These are phyloP conservation scores for Spinellus fusiger DNA, from an alignment of 192 early-diverging fungal genomes.

Conservation along the genomic window DNA sequence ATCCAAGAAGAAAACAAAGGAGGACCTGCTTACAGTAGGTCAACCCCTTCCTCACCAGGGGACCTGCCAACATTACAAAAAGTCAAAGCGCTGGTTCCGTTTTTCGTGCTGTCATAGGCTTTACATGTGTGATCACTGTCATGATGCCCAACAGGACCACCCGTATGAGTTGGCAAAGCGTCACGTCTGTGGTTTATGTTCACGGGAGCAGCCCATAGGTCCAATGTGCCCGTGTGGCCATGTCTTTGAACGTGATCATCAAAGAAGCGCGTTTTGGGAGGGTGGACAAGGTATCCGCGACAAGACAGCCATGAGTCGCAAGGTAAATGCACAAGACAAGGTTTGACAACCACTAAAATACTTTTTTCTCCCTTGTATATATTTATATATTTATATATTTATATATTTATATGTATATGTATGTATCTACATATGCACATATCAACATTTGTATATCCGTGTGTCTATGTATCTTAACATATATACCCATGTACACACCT, in stretches of 20 bases:
- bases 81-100: constrained; percentile 85
- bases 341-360: not conserved
- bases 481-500: too few relatives aligned
- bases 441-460: not conserved
- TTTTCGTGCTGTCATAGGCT: constrained; percentile 87
- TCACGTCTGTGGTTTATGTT: constrained; percentile 85
- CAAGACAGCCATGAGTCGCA: constrained; percentile 63
- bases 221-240: constrained; percentile 63
- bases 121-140: constrained; percentile 81
- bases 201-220: constrained; percentile 65
- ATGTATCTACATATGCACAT: not conserved
- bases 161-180: constrained; percentile 55
- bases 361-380: not conserved
- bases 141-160: constrained; percentile 72
- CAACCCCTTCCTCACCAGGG: constrained; percentile 73
- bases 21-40: constrained; percentile 60
- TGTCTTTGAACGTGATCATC: constrained; percentile 44
- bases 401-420: too few relatives aligned
- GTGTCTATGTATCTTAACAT: too few relatives aligned
- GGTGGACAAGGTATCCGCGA: constrained; percentile 84
- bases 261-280: constrained; percentile 79
- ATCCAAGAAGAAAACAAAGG: constrained; percentile 45
- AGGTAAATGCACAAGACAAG: constrained; percentile 32
- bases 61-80: constrained; percentile 79
- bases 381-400: too few relatives aligned